Percentiles rank a stretch among this genome's conserved stretches.
These are phyloP conservation scores for Azolla pinnata DNA, from an alignment of 75 land plant species.

Conservation along the genomic window DNA sequence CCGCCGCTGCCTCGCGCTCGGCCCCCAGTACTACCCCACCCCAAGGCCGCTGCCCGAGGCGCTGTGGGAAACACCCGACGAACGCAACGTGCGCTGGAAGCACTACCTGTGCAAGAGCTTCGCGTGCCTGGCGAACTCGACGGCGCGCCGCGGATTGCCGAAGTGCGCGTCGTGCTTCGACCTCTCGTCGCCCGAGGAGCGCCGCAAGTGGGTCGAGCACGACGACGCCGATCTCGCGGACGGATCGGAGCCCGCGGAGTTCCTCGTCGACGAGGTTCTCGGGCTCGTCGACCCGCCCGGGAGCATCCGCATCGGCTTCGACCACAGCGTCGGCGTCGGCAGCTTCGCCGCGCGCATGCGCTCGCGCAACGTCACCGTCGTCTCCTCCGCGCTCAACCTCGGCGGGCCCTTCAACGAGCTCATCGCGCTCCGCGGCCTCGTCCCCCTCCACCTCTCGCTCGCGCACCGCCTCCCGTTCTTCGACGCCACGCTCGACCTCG, in stretches of 20 bases:
- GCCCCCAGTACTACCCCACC: conserved; percentile 54
- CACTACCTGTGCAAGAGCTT: conserved; percentile 58
- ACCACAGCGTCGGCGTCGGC: conserved; percentile 62
- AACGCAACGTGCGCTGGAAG: conserved; percentile 71
- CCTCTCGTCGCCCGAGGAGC: conserved; percentile 36
- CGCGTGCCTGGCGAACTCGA: conserved; percentile 46
- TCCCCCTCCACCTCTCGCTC: conserved; percentile 51
- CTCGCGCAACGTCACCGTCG: conserved; percentile 61
- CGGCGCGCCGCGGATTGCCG: conserved; percentile 43
- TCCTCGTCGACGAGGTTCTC: conserved; percentile 49
- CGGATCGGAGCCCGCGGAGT: conserved; percentile 36
- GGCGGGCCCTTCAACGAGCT: conserved; percentile 87
- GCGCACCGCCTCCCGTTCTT: conserved; percentile 81
- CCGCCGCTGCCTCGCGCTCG: conserved; percentile 71
- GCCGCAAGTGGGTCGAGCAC: conserved; percentile 41
- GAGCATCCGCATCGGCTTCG: conserved; percentile 73
- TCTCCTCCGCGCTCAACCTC: conserved; percentile 61
- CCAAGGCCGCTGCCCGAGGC: conserved; percentile 63
- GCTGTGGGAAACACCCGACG: conserved; percentile 67
- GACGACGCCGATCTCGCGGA: conserved; percentile 8
- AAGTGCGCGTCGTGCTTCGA: conserved; percentile 76
- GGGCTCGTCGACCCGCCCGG: conserved; percentile 55
- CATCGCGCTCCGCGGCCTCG: conserved; percentile 71
- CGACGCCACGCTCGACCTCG: conserved; percentile 80
- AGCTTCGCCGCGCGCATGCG: conserved; percentile 88